phyloP scores from a whole-genome alignment of 169 alveolate genomes.

The Cryptosporidium canis region DNA sequence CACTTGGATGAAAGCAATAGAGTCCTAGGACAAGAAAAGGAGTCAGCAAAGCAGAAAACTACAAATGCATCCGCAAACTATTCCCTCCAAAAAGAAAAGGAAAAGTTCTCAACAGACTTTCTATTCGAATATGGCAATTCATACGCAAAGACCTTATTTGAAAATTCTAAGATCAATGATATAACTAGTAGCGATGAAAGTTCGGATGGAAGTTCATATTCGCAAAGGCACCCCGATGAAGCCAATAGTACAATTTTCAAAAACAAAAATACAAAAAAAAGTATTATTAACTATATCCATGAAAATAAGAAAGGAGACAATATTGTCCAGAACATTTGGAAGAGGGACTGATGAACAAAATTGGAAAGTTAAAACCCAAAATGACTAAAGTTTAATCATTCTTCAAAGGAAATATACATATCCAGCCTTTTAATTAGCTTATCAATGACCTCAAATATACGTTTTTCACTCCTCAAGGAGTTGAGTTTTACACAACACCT shows the following conservation, averaged over 20 bases:
- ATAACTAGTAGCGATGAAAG: neutral
- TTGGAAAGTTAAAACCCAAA: neutral
- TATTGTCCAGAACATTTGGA: neutral
- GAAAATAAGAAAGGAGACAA: neutral
- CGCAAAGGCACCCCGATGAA: neutral
- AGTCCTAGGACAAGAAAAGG: slow-evolving; percentile 52
- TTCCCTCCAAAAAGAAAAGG: slow-evolving; percentile 29
- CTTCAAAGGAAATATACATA: neutral
- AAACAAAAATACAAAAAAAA: neutral
- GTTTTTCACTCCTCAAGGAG: neutral
- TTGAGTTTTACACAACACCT: slow-evolving; percentile 20
- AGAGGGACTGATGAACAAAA: neutral
- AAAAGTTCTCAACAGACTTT: slow-evolving; percentile 10
- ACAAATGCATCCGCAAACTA: neutral
- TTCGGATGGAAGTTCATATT: neutral
- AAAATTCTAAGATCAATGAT: slow-evolving; percentile 51
- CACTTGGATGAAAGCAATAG: slow-evolving; percentile 56
- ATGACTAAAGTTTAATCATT: neutral
- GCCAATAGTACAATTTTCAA: neutral
- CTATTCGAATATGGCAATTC: slow-evolving; percentile 57
- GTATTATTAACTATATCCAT: neutral
- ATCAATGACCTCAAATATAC: neutral
- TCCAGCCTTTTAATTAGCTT: neutral
- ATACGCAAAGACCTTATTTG: slow-evolving; percentile 52
- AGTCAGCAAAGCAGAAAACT: neutral